These are phyloP conservation scores for Apiotrichum gamsii DNA, from an alignment of 1,284 basidiomycete genomes.

Conservation along the genomic window DNA sequence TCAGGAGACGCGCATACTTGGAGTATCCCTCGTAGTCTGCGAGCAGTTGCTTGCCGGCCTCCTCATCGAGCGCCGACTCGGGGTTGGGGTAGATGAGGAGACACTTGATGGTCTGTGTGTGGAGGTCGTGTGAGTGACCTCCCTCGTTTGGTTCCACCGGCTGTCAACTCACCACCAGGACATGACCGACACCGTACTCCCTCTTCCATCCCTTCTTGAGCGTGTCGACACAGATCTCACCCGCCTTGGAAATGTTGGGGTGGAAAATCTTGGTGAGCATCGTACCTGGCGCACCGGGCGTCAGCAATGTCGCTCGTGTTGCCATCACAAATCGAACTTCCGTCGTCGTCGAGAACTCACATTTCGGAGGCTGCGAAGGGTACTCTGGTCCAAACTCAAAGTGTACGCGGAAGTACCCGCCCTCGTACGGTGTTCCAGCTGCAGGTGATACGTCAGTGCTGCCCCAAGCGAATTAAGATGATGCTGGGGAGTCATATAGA, in stretches of 20 bases:
- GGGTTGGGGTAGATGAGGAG: slow-evolving; percentile 93
- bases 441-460: too few relatives aligned
- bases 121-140: not conserved
- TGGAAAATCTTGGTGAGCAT: slow-evolving; percentile 93
- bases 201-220: slow-evolving; percentile 95
- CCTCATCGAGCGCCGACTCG: slow-evolving; percentile 89
- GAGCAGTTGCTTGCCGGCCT: slow-evolving; percentile 81
- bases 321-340: too few relatives aligned
- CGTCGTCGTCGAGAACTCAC: slow-evolving; percentile 53
- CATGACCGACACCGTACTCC: slow-evolving; percentile 82
- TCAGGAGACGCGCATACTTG: slow-evolving; percentile 42
- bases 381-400: slow-evolving; percentile 82
- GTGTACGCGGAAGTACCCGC: slow-evolving; percentile 80
- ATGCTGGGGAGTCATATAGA: too few relatives aligned
- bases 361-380: slow-evolving; percentile 83
- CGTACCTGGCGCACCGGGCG: slow-evolving; percentile 58
- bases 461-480: too few relatives aligned
- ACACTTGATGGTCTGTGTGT: slow-evolving; percentile 75
- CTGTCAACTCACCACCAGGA: slow-evolving; percentile 57
- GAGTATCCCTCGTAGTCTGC: slow-evolving; percentile 84
- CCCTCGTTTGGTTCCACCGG: not conserved
- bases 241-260: slow-evolving; percentile 80
- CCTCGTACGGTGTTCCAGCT: slow-evolving; percentile 87
- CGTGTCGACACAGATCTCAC: slow-evolving; percentile 96
- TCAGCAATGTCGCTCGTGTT: slow-evolving; percentile 1